phyloP scores from a whole-genome alignment of 805 yeast genomes.

The Ogataea neopini region DNA sequence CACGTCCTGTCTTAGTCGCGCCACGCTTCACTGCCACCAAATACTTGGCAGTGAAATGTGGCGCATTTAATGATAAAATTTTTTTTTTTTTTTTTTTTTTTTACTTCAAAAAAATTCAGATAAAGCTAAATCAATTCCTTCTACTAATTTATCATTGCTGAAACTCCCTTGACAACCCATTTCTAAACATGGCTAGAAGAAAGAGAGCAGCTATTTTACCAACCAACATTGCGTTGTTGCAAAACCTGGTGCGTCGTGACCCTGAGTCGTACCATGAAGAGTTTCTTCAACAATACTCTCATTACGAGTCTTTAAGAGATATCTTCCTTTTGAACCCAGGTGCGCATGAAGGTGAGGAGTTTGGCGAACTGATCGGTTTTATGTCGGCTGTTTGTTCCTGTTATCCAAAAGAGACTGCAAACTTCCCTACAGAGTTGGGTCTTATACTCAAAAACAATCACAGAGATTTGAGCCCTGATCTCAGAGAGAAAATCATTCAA shows the following conservation, averaged over 20 bases:
- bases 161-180: neutral
- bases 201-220: slow-evolving; percentile 94
- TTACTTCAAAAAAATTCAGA: slow-evolving; percentile 12
- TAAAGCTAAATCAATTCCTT: neutral
- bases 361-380: slow-evolving; percentile 84
- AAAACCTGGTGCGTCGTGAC: slow-evolving; percentile 90
- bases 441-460: slow-evolving; percentile 72
- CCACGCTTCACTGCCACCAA: neutral
- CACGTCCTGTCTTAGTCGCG: no score
- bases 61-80: slow-evolving; percentile 5
- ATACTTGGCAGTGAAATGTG: neutral
- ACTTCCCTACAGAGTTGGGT: slow-evolving; percentile 80
- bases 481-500: slow-evolving; percentile 89
- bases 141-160: neutral
- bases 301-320: slow-evolving; percentile 88
- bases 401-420: slow-evolving; percentile 83
- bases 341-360: slow-evolving; percentile 62
- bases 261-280: slow-evolving; percentile 95
- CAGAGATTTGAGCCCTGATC: slow-evolving; percentile 75
- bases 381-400: slow-evolving; percentile 89
- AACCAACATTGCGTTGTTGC: slow-evolving; percentile 85
- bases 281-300: slow-evolving; percentile 87
- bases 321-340: slow-evolving; percentile 74
- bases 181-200: slow-evolving; percentile 67
- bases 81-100: no score